Percentiles rank a stretch among this genome's conserved stretches.
These are phyloP conservation scores for Phytophthora aleatoria DNA, from an alignment of 352 stramenopile species.

Conservation along the genomic window DNA sequence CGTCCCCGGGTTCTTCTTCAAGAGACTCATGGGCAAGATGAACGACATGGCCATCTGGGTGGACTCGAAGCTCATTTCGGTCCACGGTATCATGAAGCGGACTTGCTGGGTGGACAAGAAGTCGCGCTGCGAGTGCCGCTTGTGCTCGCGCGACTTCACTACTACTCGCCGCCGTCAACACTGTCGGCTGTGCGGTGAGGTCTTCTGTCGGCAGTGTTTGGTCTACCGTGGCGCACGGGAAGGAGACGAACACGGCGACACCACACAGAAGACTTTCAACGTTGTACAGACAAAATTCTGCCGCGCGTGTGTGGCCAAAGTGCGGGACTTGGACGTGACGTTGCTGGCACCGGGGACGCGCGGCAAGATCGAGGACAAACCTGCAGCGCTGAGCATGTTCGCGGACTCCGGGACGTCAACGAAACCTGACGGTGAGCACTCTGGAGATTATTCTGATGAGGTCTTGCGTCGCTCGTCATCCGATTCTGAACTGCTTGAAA, in stretches of 20 bases:
- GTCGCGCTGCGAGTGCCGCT: conserved; percentile 46
- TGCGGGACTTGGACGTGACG: conserved; percentile 40
- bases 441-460: conserved; percentile 10
- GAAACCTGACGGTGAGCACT: conserved; percentile 30
- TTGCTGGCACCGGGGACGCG: conserved; percentile 21
- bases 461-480: conserved; percentile 24
- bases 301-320: conserved; percentile 51
- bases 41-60: conserved; percentile 56
- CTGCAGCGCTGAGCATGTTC: conserved; percentile 13
- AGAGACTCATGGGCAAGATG: conserved; percentile 49
- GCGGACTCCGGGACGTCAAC: conserved; percentile 29
- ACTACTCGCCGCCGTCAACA: conserved; percentile 65
- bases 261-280: conserved; percentile 33
- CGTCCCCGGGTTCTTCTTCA: conserved; percentile 41
- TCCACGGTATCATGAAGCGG: conserved; percentile 44
- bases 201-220: conserved; percentile 70
- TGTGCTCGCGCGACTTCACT: conserved; percentile 63
- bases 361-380: conserved; percentile 14
- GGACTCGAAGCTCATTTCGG: conserved; percentile 61
- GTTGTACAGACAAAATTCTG: conserved; percentile 68
- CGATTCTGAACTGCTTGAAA: conserved; percentile 35
- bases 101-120: conserved; percentile 57
- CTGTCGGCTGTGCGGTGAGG: conserved; percentile 77
- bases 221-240: conserved; percentile 44
- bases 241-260: conserved; percentile 14